Evolutionary conservation across 2,329 filamentous ascomycete species (phyloP).

Genomic region (Blumeria graminis): DNA sequence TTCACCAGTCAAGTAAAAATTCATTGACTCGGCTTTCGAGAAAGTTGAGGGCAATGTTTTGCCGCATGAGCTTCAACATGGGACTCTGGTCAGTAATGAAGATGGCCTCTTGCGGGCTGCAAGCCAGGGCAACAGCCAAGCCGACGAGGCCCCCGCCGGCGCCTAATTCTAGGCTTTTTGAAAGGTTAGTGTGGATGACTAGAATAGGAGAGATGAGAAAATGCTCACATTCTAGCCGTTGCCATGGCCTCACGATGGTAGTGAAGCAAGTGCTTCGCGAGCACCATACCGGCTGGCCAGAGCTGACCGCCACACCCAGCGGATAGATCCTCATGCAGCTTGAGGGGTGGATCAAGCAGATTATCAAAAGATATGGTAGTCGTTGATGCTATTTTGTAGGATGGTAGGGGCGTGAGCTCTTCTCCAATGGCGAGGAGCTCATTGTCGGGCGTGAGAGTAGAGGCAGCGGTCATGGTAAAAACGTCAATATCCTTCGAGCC

Average conservation of each 20-base stretch:
- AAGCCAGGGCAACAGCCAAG: conserved; percentile 33
- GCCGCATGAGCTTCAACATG: conserved; percentile 67
- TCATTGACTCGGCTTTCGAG: conserved; percentile 39
- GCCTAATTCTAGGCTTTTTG: conserved; percentile 58
- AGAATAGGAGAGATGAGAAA: neutral
- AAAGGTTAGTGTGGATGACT: conserved; percentile 1
- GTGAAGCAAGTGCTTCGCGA: conserved; percentile 66
- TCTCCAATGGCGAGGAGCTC: conserved; percentile 20
- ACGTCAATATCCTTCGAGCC: too few relatives aligned
- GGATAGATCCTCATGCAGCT: conserved; percentile 62
- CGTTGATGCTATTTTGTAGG: conserved; percentile 29
- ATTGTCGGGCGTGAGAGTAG: too few relatives aligned
- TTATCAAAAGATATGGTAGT: conserved; percentile 43
- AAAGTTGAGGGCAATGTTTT: conserved; percentile 65
- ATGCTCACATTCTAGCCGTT: conserved; percentile 42
- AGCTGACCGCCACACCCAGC: conserved; percentile 81
- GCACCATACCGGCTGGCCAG: conserved; percentile 81
- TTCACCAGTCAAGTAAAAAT: conserved; percentile 58
- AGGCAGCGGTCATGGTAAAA: too few relatives aligned
- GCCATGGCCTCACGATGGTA: conserved; percentile 39
- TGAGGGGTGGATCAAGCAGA: conserved; percentile 42
- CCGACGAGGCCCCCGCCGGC: conserved; percentile 78
- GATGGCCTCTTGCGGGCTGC: conserved; percentile 29
- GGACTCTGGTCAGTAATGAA: conserved; percentile 69
- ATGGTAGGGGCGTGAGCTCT: conserved; percentile 33